Conservation (phyloP, 225 moss, liverwort and hornwort genomes). For the Thuidium tamariscinum region DNA sequence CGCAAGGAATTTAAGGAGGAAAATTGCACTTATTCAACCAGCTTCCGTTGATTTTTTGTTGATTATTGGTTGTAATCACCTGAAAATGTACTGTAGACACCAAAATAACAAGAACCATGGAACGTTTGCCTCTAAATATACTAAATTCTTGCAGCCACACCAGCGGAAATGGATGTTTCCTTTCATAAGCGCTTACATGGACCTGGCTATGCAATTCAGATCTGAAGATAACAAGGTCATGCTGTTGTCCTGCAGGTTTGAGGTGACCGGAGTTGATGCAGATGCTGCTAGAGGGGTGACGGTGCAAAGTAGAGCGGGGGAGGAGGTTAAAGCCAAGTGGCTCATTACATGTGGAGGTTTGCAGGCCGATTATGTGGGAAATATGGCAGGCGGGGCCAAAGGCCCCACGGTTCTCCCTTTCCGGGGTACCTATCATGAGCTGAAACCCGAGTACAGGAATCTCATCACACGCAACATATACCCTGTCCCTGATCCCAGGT, state of each 20-base stretch:
- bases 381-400: slow-evolving; percentile 65
- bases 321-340: slow-evolving; percentile 73
- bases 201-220: background rate
- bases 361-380: slow-evolving; percentile 68
- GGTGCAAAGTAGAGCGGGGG: slow-evolving; percentile 38
- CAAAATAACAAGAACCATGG: background rate
- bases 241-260: slow-evolving; percentile 32
- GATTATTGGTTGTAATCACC: background rate
- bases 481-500: slow-evolving; percentile 84
- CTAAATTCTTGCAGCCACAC: background rate
- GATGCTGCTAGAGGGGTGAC: slow-evolving; percentile 53
- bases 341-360: slow-evolving; percentile 68
- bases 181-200: background rate
- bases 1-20: too few relatives aligned
- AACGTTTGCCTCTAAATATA: background rate
- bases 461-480: slow-evolving; percentile 76
- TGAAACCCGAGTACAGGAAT: slow-evolving; percentile 61
- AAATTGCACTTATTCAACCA: background rate
- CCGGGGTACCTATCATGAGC: slow-evolving; percentile 65
- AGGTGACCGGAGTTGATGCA: slow-evolving; percentile 45
- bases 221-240: background rate
- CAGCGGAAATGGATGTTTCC: background rate
- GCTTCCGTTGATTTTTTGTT: background rate
- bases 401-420: slow-evolving; percentile 72
- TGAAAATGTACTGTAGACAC: background rate